A percentile compares a stretch with the other conserved stretches of the same genome.
These are phyloP conservation scores for Cercospora nicotianae DNA, from an alignment of 2,329 filamentous ascomycete species.

Conservation along the genomic window DNA sequence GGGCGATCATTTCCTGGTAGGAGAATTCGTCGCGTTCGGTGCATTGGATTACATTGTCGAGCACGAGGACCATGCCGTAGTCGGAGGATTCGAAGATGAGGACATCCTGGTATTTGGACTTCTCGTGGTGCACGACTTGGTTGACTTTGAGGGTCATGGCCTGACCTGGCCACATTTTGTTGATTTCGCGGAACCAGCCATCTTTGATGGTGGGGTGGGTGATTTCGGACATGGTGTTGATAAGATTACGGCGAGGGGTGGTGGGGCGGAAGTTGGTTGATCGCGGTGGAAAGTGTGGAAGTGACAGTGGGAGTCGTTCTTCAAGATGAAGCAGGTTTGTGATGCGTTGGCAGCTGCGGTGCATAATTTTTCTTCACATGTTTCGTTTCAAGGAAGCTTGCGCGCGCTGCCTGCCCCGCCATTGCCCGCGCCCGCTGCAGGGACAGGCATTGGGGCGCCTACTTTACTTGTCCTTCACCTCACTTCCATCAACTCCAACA, in stretches of 20 bases:
- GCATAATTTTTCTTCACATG: constrained; percentile 10
- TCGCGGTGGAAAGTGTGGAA: background rate
- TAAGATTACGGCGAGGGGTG: background rate
- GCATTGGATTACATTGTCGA: constrained; percentile 99
- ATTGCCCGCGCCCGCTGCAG: constrained; percentile 3
- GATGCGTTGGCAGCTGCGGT: constrained; percentile 2
- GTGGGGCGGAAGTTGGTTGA: background rate
- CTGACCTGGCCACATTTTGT: constrained; percentile 98
- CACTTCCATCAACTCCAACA: background rate
- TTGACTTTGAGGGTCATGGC: constrained; percentile 98
- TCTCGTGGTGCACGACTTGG: constrained; percentile 97
- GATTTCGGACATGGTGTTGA: constrained; percentile 62
- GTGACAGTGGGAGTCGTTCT: background rate
- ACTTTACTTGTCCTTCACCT: background rate
- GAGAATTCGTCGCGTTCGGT: constrained; percentile 99
- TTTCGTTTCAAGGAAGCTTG: constrained; percentile 4
- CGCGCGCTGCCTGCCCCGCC: background rate
- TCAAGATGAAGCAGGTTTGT: background rate
- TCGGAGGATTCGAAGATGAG: constrained; percentile 98
- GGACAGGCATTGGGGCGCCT: background rate
- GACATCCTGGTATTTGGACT: constrained; percentile 98
- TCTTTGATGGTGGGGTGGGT: constrained; percentile 80
- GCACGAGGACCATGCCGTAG: constrained; percentile 91
- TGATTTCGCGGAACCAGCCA: constrained; percentile 99
- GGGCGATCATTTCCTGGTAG: constrained; percentile 98